phyloP scores from a whole-genome alignment of 352 stramenopile genomes.

The Phytopythium helicoides region DNA sequence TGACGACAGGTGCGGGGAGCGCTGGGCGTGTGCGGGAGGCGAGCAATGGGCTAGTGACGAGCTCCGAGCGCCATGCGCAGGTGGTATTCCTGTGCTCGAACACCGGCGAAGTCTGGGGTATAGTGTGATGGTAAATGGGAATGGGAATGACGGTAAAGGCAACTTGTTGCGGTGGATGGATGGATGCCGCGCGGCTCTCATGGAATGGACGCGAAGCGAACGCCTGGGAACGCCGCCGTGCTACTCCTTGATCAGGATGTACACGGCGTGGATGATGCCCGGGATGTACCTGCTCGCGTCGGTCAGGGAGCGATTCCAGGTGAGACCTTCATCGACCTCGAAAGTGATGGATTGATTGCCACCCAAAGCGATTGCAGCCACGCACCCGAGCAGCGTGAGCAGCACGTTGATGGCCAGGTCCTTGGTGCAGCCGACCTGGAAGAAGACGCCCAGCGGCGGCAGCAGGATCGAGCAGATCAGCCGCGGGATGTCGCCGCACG shows the following conservation, averaged over 20 bases:
- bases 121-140: no score
- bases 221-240: neutral
- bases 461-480: slow-evolving; percentile 47
- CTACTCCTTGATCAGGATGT: slow-evolving; percentile 71
- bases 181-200: neutral
- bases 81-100: no score
- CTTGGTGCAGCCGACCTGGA: slow-evolving; percentile 55
- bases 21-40: no score
- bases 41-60: no score
- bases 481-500: slow-evolving; percentile 46
- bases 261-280: slow-evolving; percentile 74
- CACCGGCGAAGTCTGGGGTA: no score
- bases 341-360: no score
- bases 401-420: slow-evolving; percentile 63
- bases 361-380: neutral
- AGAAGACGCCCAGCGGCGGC: slow-evolving; percentile 48
- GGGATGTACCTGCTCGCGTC: slow-evolving; percentile 43
- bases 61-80: no score
- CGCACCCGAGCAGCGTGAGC: slow-evolving; percentile 57
- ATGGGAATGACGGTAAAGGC: no score
- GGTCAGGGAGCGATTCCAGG: no score
- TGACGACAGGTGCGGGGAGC: no score
- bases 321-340: no score
- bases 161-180: slow-evolving; percentile 2
- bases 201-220: neutral